Conservation (phyloP, 257 asterid species). For the Apocynum venetum region DNA sequence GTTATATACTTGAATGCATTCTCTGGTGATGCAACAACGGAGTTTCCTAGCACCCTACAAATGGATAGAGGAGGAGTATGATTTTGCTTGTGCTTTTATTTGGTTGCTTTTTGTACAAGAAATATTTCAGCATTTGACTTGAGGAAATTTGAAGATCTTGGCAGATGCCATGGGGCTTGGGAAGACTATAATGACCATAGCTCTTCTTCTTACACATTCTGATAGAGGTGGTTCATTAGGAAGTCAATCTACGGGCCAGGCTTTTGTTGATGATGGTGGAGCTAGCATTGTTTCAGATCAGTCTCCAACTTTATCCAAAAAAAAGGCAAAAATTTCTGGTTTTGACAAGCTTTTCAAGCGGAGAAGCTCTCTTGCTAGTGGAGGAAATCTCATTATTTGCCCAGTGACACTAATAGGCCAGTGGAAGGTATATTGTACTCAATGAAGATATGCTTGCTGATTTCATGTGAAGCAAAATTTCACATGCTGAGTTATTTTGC, state of each 20-base stretch:
- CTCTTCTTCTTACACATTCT: slow-evolving; percentile 74
- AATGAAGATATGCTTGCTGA: slow-evolving; percentile 13
- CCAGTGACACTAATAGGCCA: slow-evolving; percentile 96
- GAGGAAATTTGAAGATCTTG: slow-evolving; percentile 60
- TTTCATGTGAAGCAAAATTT: neutral
- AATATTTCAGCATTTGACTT: slow-evolving; percentile 26
- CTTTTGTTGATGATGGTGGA: slow-evolving; percentile 39
- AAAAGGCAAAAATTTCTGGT: slow-evolving; percentile 46
- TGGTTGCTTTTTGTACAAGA: slow-evolving; percentile 4
- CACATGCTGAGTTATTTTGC: slow-evolving; percentile 3
- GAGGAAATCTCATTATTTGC: slow-evolving; percentile 88
- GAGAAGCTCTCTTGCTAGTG: slow-evolving; percentile 45
- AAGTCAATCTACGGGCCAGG: slow-evolving; percentile 39
- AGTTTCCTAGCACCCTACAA: slow-evolving; percentile 92
- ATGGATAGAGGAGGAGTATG: slow-evolving; percentile 99
- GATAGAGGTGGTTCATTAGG: slow-evolving; percentile 56
- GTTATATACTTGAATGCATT: slow-evolving; percentile 77
- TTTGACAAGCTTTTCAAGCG: slow-evolving; percentile 62
- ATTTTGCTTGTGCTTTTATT: slow-evolving; percentile 25
- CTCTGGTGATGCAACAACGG: slow-evolving; percentile 86
- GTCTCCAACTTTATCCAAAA: slow-evolving; percentile 50
- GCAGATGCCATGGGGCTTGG: slow-evolving; percentile 99
- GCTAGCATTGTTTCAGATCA: slow-evolving; percentile 34
- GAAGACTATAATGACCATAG: slow-evolving; percentile 88
- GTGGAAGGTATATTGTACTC: slow-evolving; percentile 74